Evolutionary conservation across 371 early-diverging fungal species (phyloP), one percentile per base, ranked within the genome.

Genomic region (Mortierella sp.): DNA sequence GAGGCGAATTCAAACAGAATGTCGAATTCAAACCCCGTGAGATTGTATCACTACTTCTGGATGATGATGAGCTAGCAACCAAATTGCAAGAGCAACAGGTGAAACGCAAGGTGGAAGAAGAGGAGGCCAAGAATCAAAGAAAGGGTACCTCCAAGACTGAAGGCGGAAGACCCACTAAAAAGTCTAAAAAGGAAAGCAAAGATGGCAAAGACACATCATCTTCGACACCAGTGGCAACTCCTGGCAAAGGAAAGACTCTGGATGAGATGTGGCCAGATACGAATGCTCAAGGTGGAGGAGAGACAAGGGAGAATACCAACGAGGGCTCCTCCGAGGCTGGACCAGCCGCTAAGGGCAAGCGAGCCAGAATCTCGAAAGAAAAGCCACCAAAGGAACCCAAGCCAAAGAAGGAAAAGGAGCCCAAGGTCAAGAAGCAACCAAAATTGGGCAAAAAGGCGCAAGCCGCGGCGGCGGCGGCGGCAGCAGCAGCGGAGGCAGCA

Each of bases 11-110:
- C 77, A 90, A 90, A 74, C 90, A 89, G 76, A 72, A 28, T 40
- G 89, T 92, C 34, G 95, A 95, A 66, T 92, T 94, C 60, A 95
- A 94, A 77, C 94, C 95, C 8, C 90, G 93, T 63, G 96, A 96
- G 82, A 95, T 96, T 69, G 93, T 94, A 29, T 94, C 95, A 15
- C 82, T 96, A 72, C 83, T 96, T 51, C 83, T 96, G 72, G 96
- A 95, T 76, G 95, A 95, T 65, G 92, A 93, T 59, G 88, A 90
- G 72, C 49, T 89, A 53, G 89, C 89, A 55, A 83, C 83, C 51
- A 88, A 90, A 57, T 60, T 90, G 42, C 76, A 77, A 53, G 87
- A 88, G 57, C 84, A 86, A 60, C 89, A 89, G 68, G 56, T 88
- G 43, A 89, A 90, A 67, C 86, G 89, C 42, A 90, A 90, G 69